phyloP scores from a whole-genome alignment of 2,329 filamentous ascomycete genomes.

The Colletotrichum incanum region DNA sequence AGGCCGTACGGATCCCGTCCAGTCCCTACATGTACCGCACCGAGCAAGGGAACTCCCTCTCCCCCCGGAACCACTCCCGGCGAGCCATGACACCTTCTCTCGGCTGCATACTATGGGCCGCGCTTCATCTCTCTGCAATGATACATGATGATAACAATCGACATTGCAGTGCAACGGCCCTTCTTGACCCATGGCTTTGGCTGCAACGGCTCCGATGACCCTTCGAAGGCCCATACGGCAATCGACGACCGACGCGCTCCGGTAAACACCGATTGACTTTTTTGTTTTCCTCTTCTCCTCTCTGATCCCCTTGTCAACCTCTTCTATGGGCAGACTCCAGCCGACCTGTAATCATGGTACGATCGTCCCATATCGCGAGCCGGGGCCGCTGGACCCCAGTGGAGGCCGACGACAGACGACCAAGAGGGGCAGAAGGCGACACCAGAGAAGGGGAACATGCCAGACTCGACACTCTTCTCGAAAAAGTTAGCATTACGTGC shows the following conservation, averaged over 20 bases:
- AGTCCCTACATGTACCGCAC: neutral
- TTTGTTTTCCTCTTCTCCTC: neutral
- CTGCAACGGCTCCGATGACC: neutral
- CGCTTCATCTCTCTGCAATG: constrained; percentile 4
- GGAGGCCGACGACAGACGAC: constrained; percentile 9
- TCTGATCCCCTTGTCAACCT: neutral
- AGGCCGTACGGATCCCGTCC: neutral
- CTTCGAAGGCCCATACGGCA: too few species aligned
- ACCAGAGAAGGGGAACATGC: neutral
- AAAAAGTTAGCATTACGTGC: constrained; percentile 16
- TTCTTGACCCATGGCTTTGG: neutral
- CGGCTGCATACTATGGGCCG: neutral
- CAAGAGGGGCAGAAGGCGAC: neutral
- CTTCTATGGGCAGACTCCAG: neutral
- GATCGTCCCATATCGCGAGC: constrained; percentile 30
- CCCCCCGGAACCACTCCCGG: constrained; percentile 34
- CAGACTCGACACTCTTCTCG: neutral
- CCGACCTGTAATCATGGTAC: constrained; percentile 31
- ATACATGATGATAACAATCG: neutral
- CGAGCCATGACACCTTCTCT: constrained; percentile 3
- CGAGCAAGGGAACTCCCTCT: neutral
- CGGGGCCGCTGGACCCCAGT: constrained; percentile 16
- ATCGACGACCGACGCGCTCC: neutral
- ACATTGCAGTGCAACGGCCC: neutral
- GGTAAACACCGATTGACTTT: neutral